These are phyloP conservation scores for Phaeophleospora eucalypticola DNA, from an alignment of 2,329 filamentous ascomycete genomes.

Conservation along the genomic window DNA sequence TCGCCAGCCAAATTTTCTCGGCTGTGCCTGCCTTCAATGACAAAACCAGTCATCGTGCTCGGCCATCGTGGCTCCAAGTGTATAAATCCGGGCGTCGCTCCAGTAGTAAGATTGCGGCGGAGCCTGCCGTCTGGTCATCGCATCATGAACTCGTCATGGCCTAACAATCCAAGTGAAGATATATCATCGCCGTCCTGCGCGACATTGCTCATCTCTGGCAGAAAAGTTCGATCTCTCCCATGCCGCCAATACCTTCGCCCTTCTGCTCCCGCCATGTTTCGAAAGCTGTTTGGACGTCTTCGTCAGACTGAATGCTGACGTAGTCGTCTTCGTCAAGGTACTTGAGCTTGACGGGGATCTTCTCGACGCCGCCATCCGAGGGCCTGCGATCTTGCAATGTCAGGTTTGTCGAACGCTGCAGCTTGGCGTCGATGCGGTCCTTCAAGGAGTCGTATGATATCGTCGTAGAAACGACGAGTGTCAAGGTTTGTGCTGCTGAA, in stretches of 20 bases:
- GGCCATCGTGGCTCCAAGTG: neutral
- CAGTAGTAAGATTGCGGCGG: neutral
- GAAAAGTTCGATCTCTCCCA: slow-evolving; percentile 87
- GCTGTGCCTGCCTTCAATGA: too few species aligned
- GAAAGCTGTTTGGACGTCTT: slow-evolving; percentile 94
- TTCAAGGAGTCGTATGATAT: slow-evolving; percentile 91
- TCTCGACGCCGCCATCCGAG: slow-evolving; percentile 16
- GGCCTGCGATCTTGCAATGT: slow-evolving; percentile 67
- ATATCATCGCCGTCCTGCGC: neutral
- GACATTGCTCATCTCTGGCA: slow-evolving; percentile 52
- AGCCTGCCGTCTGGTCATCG: neutral
- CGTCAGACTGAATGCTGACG: slow-evolving; percentile 89
- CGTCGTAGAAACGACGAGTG: slow-evolving; percentile 91
- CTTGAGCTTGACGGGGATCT: slow-evolving; percentile 68
- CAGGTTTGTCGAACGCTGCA: slow-evolving; percentile 78
- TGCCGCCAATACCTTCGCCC: slow-evolving; percentile 57
- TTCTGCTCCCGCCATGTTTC: slow-evolving; percentile 85
- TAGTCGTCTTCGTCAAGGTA: slow-evolving; percentile 92
- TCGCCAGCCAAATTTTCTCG: too few species aligned
- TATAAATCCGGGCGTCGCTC: neutral
- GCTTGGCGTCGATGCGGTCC: slow-evolving; percentile 92
- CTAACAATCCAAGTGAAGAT: neutral
- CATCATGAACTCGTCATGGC: neutral
- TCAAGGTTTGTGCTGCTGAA: slow-evolving; percentile 78
- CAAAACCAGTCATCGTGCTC: neutral